Percentiles rank a stretch among this genome's conserved stretches.
phyloP scores from a whole-genome alignment of 495 filamentous ascomycete genomes.

The Aspergillus funiculosus region DNA sequence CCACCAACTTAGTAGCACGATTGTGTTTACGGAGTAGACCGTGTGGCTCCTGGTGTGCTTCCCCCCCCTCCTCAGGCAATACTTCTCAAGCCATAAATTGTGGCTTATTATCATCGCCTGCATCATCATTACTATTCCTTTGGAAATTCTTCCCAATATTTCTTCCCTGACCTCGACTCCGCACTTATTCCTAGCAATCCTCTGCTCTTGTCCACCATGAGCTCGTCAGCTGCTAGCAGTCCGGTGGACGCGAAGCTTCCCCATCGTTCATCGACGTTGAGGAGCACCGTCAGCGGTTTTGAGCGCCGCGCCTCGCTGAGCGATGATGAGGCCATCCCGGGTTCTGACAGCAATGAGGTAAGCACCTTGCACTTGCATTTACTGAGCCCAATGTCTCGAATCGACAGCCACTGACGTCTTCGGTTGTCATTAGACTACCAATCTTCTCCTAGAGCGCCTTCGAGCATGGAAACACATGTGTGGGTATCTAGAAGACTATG shows the following conservation, averaged over 20 bases:
- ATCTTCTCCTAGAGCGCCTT: slow-evolving; percentile 75
- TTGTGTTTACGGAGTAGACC: background rate
- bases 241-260: slow-evolving; percentile 45
- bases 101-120: background rate
- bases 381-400: background rate
- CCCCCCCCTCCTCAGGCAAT: slow-evolving; percentile 7
- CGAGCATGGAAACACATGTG: slow-evolving; percentile 94
- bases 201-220: too few species aligned
- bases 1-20: background rate
- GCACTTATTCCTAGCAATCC: too few species aligned
- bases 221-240: slow-evolving; percentile 33
- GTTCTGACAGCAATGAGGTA: slow-evolving; percentile 75
- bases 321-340: slow-evolving; percentile 64
- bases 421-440: slow-evolving; percentile 52
- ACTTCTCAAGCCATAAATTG: background rate
- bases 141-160: background rate
- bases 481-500: slow-evolving; percentile 83
- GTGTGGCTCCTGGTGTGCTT: slow-evolving; percentile 1
- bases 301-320: slow-evolving; percentile 36
- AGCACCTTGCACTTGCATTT: slow-evolving; percentile 17
- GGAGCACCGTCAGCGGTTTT: slow-evolving; percentile 44
- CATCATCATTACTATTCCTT: background rate
- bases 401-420: slow-evolving; percentile 8
- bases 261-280: slow-evolving; percentile 49
- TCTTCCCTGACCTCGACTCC: background rate